These are phyloP conservation scores for Neophaeococcomyces mojaviensis DNA, from an alignment of 2,329 filamentous ascomycete genomes.

Conservation along the genomic window DNA sequence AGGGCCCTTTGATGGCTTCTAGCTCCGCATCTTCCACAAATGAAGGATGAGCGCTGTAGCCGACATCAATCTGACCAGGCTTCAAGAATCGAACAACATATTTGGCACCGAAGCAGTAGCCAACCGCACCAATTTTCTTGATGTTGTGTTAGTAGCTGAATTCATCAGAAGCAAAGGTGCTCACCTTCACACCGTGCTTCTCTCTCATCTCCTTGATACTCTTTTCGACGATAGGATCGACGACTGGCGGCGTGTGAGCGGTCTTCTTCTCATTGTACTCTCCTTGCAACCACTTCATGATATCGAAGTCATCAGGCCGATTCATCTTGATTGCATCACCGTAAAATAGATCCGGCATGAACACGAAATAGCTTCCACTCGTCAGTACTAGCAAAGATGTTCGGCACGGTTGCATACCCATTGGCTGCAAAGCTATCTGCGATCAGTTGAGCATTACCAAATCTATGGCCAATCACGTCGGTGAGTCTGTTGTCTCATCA, in stretches of 20 bases:
- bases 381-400: not conserved
- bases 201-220: conserved; percentile 34
- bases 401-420: conserved; percentile 34
- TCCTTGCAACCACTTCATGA: conserved; percentile 44
- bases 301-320: conserved; percentile 41
- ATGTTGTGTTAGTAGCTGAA: not conserved
- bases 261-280: conserved; percentile 20
- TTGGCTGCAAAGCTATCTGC: conserved; percentile 69
- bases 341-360: conserved; percentile 65
- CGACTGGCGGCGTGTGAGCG: conserved; percentile 33
- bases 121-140: conserved; percentile 25
- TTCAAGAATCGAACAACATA: conserved; percentile 63
- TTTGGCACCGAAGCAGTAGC: conserved; percentile 34
- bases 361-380: conserved; percentile 46
- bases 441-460: conserved; percentile 55
- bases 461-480: conserved; percentile 52
- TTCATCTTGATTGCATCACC: conserved; percentile 56
- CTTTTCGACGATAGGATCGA: conserved; percentile 48
- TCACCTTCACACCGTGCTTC: conserved; percentile 24
- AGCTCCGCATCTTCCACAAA: conserved; percentile 65
- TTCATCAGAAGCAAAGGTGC: not conserved
- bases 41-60: conserved; percentile 68
- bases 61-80: conserved; percentile 58
- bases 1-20: conserved; percentile 55
- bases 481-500: conserved; percentile 30